A percentile compares a stretch with the other conserved stretches of the same genome.
Conservation (phyloP, 176 grass and related monocot species). For the Stipa capillata region DNA sequence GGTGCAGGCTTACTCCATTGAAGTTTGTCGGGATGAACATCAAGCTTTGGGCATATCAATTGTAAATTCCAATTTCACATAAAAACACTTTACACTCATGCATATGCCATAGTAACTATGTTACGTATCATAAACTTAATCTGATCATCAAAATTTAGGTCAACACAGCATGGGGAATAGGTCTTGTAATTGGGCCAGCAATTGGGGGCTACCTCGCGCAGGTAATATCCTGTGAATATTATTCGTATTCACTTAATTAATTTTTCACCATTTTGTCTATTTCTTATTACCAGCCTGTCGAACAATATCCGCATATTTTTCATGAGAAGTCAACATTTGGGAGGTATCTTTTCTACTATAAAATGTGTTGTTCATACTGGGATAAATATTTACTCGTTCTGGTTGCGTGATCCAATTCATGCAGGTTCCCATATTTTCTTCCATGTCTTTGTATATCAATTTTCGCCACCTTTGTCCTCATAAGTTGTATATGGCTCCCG, state of each 20-base stretch:
- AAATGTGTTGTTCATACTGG: neutral
- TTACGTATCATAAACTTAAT: neutral
- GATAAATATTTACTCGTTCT: neutral
- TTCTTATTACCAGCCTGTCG: slow-evolving; percentile 44
- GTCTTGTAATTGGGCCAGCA: slow-evolving; percentile 69
- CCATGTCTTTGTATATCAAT: slow-evolving; percentile 63
- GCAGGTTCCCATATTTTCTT: slow-evolving; percentile 81
- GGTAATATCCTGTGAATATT: slow-evolving; percentile 1
- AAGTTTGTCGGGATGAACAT: slow-evolving; percentile 64
- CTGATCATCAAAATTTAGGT: slow-evolving; percentile 29
- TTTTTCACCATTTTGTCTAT: neutral
- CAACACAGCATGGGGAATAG: slow-evolving; percentile 57
- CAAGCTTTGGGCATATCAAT: slow-evolving; percentile 66
- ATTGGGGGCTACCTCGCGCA: slow-evolving; percentile 67
- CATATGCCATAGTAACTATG: neutral
- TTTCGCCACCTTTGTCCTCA: slow-evolving; percentile 35
- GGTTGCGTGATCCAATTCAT: neutral
- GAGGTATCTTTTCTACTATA: slow-evolving; percentile 38
- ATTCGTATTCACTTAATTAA: neutral
- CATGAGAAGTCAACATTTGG: slow-evolving; percentile 36
- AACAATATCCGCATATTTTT: slow-evolving; percentile 67
- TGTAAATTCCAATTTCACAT: slow-evolving; percentile 14
- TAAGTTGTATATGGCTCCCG: slow-evolving; percentile 69
- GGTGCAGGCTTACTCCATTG: slow-evolving; percentile 62
- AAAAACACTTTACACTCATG: neutral